phyloP scores from a whole-genome alignment of 2,329 filamentous ascomycete species.

The Thermochaetoides dissita region DNA sequence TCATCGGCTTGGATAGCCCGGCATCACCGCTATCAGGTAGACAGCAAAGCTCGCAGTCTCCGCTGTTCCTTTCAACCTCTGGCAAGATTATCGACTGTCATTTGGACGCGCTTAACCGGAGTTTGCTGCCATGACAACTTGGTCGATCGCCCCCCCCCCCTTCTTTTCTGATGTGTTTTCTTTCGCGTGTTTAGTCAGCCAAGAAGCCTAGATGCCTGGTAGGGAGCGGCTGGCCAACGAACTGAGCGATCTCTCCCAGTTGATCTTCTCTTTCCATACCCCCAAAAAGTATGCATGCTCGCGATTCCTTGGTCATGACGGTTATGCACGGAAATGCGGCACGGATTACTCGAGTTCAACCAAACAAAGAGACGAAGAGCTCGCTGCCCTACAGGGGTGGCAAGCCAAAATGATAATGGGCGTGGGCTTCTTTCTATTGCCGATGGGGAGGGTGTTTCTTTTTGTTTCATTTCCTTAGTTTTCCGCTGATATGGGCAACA shows the following conservation, averaged over 20 bases:
- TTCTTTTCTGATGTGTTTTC: neutral
- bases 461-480: neutral
- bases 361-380: conserved; percentile 1
- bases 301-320: conserved; percentile 8
- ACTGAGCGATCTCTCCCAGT: conserved; percentile 3
- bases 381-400: neutral
- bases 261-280: conserved; percentile 5
- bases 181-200: neutral
- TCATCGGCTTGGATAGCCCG: conserved; percentile 13
- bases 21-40: conserved; percentile 3
- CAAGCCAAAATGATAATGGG: conserved; percentile 1
- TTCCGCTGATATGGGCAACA: conserved; percentile 1
- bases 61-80: too few species aligned
- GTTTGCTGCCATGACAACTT: neutral
- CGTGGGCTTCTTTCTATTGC: conserved; percentile 4
- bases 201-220: neutral
- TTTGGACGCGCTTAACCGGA: too few species aligned
- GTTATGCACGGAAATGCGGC: conserved; percentile 9
- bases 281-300: conserved; percentile 5
- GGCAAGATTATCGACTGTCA: too few species aligned
- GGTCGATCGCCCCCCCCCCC: conserved; percentile 1
- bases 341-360: conserved; percentile 4
- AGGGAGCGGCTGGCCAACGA: neutral
- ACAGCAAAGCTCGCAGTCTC: too few species aligned
- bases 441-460: conserved; percentile 5